phyloP scores from a whole-genome alignment of 2,329 filamentous ascomycete genomes.

The Apiospora pterosperma region DNA sequence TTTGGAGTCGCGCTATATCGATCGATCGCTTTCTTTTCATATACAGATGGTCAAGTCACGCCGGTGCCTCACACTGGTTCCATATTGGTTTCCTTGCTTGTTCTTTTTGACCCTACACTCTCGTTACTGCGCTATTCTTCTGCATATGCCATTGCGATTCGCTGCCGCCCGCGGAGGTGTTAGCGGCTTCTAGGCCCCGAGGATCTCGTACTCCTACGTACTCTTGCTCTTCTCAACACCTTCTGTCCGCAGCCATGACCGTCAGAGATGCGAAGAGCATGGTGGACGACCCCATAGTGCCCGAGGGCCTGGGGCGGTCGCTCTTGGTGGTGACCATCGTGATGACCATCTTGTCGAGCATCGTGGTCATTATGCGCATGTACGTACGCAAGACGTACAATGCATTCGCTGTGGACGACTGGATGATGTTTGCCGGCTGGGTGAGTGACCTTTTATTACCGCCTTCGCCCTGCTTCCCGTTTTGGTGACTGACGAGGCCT shows the following conservation, averaged over 20 bases:
- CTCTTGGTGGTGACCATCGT: slow-evolving; percentile 11
- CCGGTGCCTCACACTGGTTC: neutral
- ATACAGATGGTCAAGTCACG: neutral
- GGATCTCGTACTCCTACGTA: neutral
- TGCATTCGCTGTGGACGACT: neutral
- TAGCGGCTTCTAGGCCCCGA: neutral
- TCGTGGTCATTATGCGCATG: slow-evolving; percentile 6
- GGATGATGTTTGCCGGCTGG: slow-evolving; percentile 12
- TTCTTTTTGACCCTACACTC: neutral
- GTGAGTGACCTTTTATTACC: neutral
- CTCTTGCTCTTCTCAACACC: neutral
- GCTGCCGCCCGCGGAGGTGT: neutral
- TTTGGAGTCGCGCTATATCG: neutral
- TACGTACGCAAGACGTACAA: slow-evolving; percentile 8
- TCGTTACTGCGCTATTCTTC: neutral
- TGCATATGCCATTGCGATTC: neutral
- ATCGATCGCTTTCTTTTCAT: neutral
- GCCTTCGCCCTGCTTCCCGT: too few relatives aligned
- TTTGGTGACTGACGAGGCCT: neutral
- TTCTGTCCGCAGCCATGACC: neutral
- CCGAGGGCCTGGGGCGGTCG: slow-evolving; percentile 10
- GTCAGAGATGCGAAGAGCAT: slow-evolving; percentile 10
- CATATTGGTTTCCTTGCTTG: neutral
- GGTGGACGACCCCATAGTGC: slow-evolving; percentile 11
- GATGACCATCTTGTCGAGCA: slow-evolving; percentile 11